These are phyloP conservation scores for Alternaria infectoria DNA, from an alignment of 2,329 filamentous ascomycete genomes.

Conservation along the genomic window DNA sequence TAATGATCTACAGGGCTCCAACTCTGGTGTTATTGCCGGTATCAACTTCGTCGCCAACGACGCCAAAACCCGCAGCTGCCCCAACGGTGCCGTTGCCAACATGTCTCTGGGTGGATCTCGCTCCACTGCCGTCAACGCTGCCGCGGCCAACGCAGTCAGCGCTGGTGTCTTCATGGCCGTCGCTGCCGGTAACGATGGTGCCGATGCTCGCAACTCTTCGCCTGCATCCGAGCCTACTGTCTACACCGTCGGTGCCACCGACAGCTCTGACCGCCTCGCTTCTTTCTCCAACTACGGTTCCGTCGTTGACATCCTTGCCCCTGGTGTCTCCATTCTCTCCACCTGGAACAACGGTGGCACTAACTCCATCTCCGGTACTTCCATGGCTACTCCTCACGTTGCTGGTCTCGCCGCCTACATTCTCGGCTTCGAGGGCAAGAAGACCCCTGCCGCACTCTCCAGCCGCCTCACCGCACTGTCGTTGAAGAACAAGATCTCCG, in stretches of 20 bases:
- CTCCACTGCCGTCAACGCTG: constrained; percentile 48
- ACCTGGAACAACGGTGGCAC: constrained; percentile 55
- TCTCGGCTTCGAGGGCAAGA: constrained; percentile 58
- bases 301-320: constrained; percentile 48
- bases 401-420: constrained; percentile 74
- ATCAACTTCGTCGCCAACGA: constrained; percentile 48
- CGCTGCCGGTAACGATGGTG: constrained; percentile 49
- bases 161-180: constrained; percentile 50
- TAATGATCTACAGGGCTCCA: constrained; percentile 43
- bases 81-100: constrained; percentile 46
- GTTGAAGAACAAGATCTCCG: constrained; percentile 51
- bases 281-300: constrained; percentile 51
- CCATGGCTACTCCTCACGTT: constrained; percentile 73
- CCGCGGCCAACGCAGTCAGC: constrained; percentile 43
- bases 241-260: constrained; percentile 51
- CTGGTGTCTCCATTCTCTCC: constrained; percentile 53
- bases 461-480: constrained; percentile 54
- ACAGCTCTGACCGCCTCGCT: constrained; percentile 44
- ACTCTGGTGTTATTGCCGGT: constrained; percentile 49
- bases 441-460: constrained; percentile 57
- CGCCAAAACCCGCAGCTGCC: constrained; percentile 42
- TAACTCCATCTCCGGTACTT: constrained; percentile 65
- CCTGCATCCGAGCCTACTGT: constrained; percentile 49
- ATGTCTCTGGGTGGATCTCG: constrained; percentile 51
- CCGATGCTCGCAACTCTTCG: constrained; percentile 42